Conservation (phyloP, 805 yeast species). For the Jamesozyma gamospora region DNA sequence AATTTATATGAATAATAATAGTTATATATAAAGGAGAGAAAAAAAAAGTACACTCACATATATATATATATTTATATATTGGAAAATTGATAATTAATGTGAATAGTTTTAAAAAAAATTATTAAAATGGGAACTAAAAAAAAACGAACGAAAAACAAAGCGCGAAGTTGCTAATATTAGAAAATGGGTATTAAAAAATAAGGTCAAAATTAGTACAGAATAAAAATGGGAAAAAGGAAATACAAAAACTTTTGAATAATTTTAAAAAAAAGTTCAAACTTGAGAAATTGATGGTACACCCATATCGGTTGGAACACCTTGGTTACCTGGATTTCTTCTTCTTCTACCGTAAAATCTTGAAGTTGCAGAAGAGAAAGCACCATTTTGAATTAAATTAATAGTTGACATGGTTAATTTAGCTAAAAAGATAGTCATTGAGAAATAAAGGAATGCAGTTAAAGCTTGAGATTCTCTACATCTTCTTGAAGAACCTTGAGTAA, state of each 20-base stretch:
- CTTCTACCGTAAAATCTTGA: constrained; percentile 27
- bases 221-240: no score
- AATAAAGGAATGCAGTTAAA: constrained; percentile 69
- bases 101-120: no score
- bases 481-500: constrained; percentile 64
- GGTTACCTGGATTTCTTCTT: constrained; percentile 32
- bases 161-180: no score
- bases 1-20: no score
- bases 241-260: neutral
- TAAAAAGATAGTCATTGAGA: constrained; percentile 67
- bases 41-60: no score
- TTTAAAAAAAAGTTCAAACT: constrained; percentile 39
- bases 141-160: no score
- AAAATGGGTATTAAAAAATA: no score
- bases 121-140: no score
- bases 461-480: constrained; percentile 97
- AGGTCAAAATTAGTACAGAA: no score
- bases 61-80: no score
- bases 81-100: no score
- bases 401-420: constrained; percentile 41
- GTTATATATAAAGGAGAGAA: no score
- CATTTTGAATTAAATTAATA: constrained; percentile 14
- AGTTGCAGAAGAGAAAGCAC: constrained; percentile 15
- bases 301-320: constrained; percentile 12
- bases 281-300: constrained; percentile 78